phyloP scores from a whole-genome alignment of 2,329 filamentous ascomycete species.

The Fusarium sp. region DNA sequence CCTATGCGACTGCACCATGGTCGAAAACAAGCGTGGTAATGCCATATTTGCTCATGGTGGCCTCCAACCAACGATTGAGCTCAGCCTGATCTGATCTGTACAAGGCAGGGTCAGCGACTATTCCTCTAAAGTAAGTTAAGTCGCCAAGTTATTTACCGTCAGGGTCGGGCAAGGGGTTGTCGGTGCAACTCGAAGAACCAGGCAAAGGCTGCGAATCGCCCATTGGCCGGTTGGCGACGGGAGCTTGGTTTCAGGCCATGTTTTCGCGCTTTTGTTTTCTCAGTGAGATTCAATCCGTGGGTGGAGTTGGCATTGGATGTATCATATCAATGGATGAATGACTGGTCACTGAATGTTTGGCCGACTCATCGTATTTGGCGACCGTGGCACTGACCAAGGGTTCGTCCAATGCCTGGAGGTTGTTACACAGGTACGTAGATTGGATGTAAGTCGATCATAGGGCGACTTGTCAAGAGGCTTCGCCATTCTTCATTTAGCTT shows the following conservation, averaged over 20 bases:
- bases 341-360: constrained; percentile 34
- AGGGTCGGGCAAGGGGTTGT: constrained; percentile 31
- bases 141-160: constrained; percentile 30
- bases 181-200: constrained; percentile 38
- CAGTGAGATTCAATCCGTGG: background rate
- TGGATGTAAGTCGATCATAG: constrained; percentile 12
- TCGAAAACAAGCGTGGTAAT: constrained; percentile 10
- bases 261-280: constrained; percentile 11
- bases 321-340: constrained; percentile 12
- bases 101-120: constrained; percentile 33
- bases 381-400: constrained; percentile 49
- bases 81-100: constrained; percentile 31
- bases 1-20: constrained; percentile 30
- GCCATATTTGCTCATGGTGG: constrained; percentile 24
- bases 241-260: constrained; percentile 23
- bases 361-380: constrained; percentile 46
- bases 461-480: constrained; percentile 7
- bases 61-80: constrained; percentile 15
- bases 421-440: constrained; percentile 3
- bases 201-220: constrained; percentile 15
- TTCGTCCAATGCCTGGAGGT: constrained; percentile 41
- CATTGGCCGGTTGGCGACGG: constrained; percentile 42
- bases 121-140: background rate
- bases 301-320: too few species aligned
- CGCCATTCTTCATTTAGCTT: constrained; percentile 4